These are phyloP conservation scores for Aspergillus funiculosus DNA, from an alignment of 495 filamentous ascomycete genomes.

Conservation along the genomic window DNA sequence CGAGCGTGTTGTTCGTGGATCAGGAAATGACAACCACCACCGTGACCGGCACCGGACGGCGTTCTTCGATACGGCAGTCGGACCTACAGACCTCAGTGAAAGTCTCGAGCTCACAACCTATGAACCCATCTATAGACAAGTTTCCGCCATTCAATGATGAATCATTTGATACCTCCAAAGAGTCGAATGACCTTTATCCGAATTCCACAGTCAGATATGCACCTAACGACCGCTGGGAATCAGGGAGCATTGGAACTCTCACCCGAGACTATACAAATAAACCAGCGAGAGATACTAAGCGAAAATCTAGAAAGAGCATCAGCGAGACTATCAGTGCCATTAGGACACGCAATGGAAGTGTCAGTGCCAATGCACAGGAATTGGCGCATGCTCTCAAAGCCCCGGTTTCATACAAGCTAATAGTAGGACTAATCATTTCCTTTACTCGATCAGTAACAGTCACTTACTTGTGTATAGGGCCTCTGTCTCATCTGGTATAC, in stretches of 20 bases:
- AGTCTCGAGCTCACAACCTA: constrained; percentile 26
- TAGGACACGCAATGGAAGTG: constrained; percentile 67
- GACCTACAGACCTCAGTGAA: constrained; percentile 33
- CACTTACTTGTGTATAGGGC: constrained; percentile 43
- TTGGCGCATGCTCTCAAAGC: constrained; percentile 85
- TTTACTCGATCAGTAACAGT: not conserved
- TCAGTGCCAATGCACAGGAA: constrained; percentile 89
- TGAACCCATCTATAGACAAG: constrained; percentile 39
- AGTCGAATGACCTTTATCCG: constrained; percentile 20
- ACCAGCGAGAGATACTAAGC: constrained; percentile 47
- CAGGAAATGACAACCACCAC: constrained; percentile 40
- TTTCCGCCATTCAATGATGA: constrained; percentile 42
- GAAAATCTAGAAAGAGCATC: constrained; percentile 74
- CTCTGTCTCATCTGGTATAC: constrained; percentile 89
- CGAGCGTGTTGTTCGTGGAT: not conserved
- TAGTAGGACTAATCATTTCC: constrained; percentile 53
- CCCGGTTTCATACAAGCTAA: constrained; percentile 78
- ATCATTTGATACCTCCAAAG: constrained; percentile 24
- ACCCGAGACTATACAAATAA: constrained; percentile 36
- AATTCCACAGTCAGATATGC: constrained; percentile 32
- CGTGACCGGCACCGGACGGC: constrained; percentile 42
- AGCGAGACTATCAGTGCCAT: constrained; percentile 79
- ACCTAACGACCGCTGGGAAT: constrained; percentile 35
- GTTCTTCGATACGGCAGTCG: constrained; percentile 39
- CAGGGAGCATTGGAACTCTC: constrained; percentile 28